Evolutionary conservation across 495 filamentous ascomycete genomes (phyloP), one percentile per base, ranked within the genome.

Genomic region (Aspergillus heteromorphus): DNA sequence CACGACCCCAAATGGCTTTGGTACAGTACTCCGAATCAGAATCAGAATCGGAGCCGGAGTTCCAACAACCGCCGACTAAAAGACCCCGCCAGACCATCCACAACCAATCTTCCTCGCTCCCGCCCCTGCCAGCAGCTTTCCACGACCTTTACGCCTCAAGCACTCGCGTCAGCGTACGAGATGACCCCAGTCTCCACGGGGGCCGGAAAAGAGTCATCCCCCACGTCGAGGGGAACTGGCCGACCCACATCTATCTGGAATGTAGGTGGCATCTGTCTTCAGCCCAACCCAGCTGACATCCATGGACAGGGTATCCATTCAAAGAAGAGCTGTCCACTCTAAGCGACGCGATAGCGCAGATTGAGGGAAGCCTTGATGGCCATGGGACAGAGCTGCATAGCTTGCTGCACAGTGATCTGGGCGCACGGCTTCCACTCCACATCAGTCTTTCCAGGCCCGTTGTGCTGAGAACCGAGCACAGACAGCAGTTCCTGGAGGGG

Each of bases 191-290:
- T 51, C 76, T 98, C 27, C 93, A 98, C 69, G 86, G 84, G 25
- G 93, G 93, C 25, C 82, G 91, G 40, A 87, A 85, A 63, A 79
- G 93, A 20, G 80, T 82, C 40, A 87, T 83, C 40, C 92, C 93
- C 2, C 93, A 98, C 69, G 73, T 92, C 11, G 81, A 87, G 48
- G 93, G 93, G 19, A 88, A 88, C 71, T 98, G 93, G 93, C 88
- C 93, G 1, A 91, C 84, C 16, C 91, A 96, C 68, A 61, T 97
- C 18, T 98, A 95, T 68, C 75, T 97, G 51, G 92, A 97, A 76
- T 98, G 92, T 92, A 78, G 66, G 84, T 73, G n/a, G 51, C 3
- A 17, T 21, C 8, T 48, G 17, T 50, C 49, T 6, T 20, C 51
- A 7, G 42, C 19, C 29, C 19, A 17, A 45, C 48, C 30, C 23